phyloP scores from a whole-genome alignment of 1,284 basidiomycete species.

The Meira miltonrushii region DNA sequence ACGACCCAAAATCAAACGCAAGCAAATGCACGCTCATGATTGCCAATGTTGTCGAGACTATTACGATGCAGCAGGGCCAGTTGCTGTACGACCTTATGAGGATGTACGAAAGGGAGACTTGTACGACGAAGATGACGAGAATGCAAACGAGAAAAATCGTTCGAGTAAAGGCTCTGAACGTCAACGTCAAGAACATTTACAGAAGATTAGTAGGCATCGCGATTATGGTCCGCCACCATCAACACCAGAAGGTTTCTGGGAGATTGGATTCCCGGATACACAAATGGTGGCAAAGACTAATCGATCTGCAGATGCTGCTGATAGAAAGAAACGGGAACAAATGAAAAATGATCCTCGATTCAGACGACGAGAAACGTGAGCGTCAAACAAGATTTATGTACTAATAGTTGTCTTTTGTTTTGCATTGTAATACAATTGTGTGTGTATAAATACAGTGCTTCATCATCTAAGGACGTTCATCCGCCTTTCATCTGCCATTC shows the following conservation, averaged over 20 bases:
- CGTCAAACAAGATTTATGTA: neutral
- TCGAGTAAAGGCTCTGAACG: slow-evolving; percentile 16
- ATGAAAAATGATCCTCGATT: slow-evolving; percentile 13
- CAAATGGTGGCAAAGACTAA: slow-evolving; percentile 73
- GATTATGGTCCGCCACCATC: slow-evolving; percentile 63
- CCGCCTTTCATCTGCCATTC: slow-evolving; percentile 33
- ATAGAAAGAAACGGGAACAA: slow-evolving; percentile 62
- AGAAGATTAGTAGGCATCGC: slow-evolving; percentile 73
- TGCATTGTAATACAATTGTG: slow-evolving; percentile 1
- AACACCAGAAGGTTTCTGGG: slow-evolving; percentile 81
- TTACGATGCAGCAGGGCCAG: neutral
- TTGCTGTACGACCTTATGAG: neutral
- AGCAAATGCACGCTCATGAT: slow-evolving; percentile 67
- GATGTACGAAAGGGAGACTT: neutral
- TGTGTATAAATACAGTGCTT: slow-evolving; percentile 1
- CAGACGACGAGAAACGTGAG: neutral
- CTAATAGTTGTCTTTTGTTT: neutral
- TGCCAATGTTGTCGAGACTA: slow-evolving; percentile 74
- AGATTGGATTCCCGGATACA: slow-evolving; percentile 79
- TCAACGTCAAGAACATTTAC: slow-evolving; percentile 60
- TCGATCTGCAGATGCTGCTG: slow-evolving; percentile 63
- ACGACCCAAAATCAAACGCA: slow-evolving; percentile 63
- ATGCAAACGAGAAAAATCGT: neutral
- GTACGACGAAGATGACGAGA: neutral
- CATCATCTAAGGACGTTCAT: slow-evolving; percentile 4